phyloP scores from a whole-genome alignment of 106 monocot genomes.

The Agapanthus africanus region DNA sequence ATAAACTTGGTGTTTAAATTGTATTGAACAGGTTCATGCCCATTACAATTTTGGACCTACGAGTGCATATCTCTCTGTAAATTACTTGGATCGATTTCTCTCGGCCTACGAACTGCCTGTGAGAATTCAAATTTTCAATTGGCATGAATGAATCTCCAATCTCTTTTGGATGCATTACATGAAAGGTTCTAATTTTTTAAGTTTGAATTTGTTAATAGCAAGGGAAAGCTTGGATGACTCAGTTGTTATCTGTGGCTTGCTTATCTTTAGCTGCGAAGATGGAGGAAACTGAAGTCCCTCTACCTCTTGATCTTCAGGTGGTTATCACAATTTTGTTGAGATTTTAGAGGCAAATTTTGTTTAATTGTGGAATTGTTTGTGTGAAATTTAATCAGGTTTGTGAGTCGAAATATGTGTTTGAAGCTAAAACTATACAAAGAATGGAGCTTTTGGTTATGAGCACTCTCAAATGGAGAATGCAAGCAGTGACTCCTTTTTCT shows the following conservation, averaged over 20 bases:
- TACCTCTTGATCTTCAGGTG: slow-evolving; percentile 73
- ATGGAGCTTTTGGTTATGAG: slow-evolving; percentile 74
- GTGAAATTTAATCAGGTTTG: slow-evolving; percentile 25
- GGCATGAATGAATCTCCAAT: neutral
- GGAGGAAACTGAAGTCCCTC: slow-evolving; percentile 67
- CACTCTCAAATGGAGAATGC: slow-evolving; percentile 79
- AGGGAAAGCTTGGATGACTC: slow-evolving; percentile 70
- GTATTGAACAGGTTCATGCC: slow-evolving; percentile 48
- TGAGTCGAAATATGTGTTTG: slow-evolving; percentile 46
- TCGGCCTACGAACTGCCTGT: slow-evolving; percentile 69
- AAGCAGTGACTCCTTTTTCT: slow-evolving; percentile 67
- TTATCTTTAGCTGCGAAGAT: slow-evolving; percentile 75
- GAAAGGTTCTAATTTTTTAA: neutral
- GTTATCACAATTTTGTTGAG: no score
- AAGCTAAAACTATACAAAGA: slow-evolving; percentile 58
- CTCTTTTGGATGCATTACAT: neutral
- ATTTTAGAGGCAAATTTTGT: no score
- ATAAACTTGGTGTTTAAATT: no score
- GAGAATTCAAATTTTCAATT: slow-evolving; percentile 17
- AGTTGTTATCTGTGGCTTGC: slow-evolving; percentile 73
- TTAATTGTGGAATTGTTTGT: no score
- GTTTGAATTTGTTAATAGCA: slow-evolving; percentile 21
- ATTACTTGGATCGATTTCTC: slow-evolving; percentile 87
- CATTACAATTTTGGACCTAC: slow-evolving; percentile 61
- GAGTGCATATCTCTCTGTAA: slow-evolving; percentile 63